Evolutionary conservation across 352 stramenopile species (phyloP).

Genomic region (Phytophthora meadii): DNA sequence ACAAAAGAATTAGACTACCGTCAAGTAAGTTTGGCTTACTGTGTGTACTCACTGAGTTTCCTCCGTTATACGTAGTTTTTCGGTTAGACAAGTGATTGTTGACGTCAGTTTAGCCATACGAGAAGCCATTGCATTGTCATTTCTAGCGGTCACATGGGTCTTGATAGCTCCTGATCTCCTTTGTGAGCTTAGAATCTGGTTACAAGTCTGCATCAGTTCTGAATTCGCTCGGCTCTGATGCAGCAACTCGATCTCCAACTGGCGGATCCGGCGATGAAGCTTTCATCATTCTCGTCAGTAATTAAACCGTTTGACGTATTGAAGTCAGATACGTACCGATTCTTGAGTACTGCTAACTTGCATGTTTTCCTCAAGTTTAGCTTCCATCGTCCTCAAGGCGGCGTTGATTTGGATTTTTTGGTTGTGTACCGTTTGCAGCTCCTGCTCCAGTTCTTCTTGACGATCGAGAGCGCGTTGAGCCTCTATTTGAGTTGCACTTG

Average conservation of each 20-base stretch:
- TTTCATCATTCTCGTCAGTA: conserved; percentile 14
- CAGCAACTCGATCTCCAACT: conserved; percentile 52
- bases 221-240: conserved; percentile 38
- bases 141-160: conserved; percentile 2
- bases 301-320: neutral
- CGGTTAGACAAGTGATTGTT: conserved; percentile 33
- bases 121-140: conserved; percentile 9
- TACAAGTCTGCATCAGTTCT: conserved; percentile 47
- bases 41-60: conserved; percentile 40
- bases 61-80: conserved; percentile 48
- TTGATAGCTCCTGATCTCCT: conserved; percentile 15
- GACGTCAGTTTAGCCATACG: conserved; percentile 23
- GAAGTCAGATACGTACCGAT: neutral
- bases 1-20: conserved; percentile 5
- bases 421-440: conserved; percentile 48
- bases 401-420: conserved; percentile 57
- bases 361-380: conserved; percentile 43
- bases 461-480: conserved; percentile 25
- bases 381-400: conserved; percentile 54
- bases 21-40: neutral
- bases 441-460: conserved; percentile 44
- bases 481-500: conserved; percentile 28
- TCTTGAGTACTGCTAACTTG: conserved; percentile 21
- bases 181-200: conserved; percentile 27
- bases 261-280: conserved; percentile 47